Evolutionary conservation across 352 stramenopile species (phyloP), one percentile per base, ranked within the genome.

Genomic region (Pythium grandisporangium): DNA sequence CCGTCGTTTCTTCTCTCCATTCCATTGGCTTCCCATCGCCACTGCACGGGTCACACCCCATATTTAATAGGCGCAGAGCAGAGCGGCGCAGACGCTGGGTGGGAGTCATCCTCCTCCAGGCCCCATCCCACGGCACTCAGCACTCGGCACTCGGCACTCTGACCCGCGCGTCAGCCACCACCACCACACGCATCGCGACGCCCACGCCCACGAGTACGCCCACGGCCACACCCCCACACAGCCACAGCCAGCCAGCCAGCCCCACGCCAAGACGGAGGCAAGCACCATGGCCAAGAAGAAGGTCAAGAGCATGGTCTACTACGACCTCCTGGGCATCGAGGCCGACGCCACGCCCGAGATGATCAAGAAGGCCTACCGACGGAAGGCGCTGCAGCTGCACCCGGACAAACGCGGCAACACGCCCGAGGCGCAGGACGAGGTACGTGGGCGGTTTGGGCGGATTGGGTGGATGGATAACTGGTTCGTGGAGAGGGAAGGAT

Each of bases 341-440:
- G 16, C 72, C 5, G 72, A 87, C 45, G 79, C 76, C 14, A 87
- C 76, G 39, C 61, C 70, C 24, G 79, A 90, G 56, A 50, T 83
- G 51, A 91, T 98, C 42, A 96, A 96, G 59, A 96, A 96, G 55
- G 87, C 89, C 12, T 98, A 97, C 54, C 64, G 78, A 30, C 78
- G 76, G 48, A 85, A 89, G 57, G 90, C 90, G 41, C 63, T 97
- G 29, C 91, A 96, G 58, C 84, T 95, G 30, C 91, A 97, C 44
- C 91, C 91, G 2, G 64, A 95, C 61, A 93, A 93, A 57, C 87
- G 75, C 26, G 75, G 75, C 42, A 88, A 88, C 55, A 84, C 75
- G 37, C 70, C 70, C 6, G 75, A 88, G 55, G 64, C 64, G n/a
- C 75, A 88, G 51, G 75, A 88, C n/a, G 75, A 85, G 60, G 66